Evolutionary conservation across 2,329 filamentous ascomycete genomes (phyloP).

Genomic region (Colletotrichum liriopes): DNA sequence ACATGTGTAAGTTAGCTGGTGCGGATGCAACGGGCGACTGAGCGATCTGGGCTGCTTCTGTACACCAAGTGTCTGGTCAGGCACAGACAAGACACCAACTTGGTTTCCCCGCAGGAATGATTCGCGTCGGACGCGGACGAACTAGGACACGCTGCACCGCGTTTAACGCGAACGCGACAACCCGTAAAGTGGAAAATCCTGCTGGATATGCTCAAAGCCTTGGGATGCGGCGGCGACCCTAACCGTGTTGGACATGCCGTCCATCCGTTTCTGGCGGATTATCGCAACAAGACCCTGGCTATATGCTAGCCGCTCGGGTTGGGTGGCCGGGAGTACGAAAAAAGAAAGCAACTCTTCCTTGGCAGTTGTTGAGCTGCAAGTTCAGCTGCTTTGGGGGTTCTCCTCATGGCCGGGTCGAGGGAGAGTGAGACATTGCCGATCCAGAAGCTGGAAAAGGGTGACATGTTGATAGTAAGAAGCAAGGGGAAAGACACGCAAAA

Average conservation of each 20-base stretch:
- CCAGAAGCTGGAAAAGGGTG: constrained; percentile 13
- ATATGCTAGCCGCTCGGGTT: constrained; percentile 11
- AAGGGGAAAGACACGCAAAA: constrained; percentile 22
- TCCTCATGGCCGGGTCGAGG: constrained; percentile 10
- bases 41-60: background rate
- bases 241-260: background rate
- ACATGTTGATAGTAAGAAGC: constrained; percentile 29
- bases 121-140: no score
- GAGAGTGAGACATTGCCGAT: constrained; percentile 31
- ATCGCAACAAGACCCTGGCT: constrained; percentile 8
- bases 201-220: background rate
- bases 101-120: background rate
- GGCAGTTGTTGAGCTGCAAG: background rate
- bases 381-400: background rate
- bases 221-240: background rate
- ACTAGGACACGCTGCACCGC: background rate
- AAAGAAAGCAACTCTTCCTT: constrained; percentile 8
- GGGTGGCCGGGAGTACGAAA: constrained; percentile 7
- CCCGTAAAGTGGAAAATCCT: background rate
- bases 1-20: background rate
- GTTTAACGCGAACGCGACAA: background rate
- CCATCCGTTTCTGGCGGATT: constrained; percentile 9
- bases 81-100: background rate
- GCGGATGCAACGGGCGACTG: background rate
- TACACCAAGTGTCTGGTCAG: background rate